phyloP scores from a whole-genome alignment of 1,139 yeast species.

The Meyerozyma guilliermondii region DNA sequence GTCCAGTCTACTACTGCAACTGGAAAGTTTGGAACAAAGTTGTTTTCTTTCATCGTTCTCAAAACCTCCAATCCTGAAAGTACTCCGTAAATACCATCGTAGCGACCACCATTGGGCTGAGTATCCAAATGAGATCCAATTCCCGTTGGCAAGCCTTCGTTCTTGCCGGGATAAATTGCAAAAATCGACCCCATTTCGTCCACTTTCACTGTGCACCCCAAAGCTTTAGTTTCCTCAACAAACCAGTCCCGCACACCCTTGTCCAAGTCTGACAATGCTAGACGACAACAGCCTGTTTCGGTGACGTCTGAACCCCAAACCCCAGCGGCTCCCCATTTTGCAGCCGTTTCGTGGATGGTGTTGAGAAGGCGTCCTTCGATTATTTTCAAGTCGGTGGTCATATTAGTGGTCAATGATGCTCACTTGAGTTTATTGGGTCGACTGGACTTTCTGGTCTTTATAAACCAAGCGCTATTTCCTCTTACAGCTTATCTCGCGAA shows the following conservation, averaged over 20 bases:
- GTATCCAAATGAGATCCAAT: conserved; percentile 75
- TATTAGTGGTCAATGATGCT: neutral
- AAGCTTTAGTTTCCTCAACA: conserved; percentile 39
- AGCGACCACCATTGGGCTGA: conserved; percentile 76
- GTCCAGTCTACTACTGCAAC: conserved; percentile 67
- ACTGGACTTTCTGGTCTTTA: too few relatives aligned
- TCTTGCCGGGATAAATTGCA: conserved; percentile 57
- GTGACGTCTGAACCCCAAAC: conserved; percentile 55
- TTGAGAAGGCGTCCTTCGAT: conserved; percentile 37
- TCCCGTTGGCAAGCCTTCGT: conserved; percentile 50
- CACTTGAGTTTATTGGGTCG: too few relatives aligned
- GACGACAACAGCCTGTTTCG: conserved; percentile 58
- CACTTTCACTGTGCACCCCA: conserved; percentile 55
- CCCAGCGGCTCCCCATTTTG: conserved; percentile 55
- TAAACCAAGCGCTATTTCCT: too few relatives aligned
- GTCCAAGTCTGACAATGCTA: conserved; percentile 59
- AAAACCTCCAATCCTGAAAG: conserved; percentile 62
- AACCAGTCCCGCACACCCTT: conserved; percentile 69
- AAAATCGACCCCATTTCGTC: conserved; percentile 67
- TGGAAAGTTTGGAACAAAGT: conserved; percentile 56
- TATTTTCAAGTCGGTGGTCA: conserved; percentile 2
- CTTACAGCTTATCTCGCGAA: too few relatives aligned
- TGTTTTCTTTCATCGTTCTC: conserved; percentile 57
- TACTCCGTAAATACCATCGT: conserved; percentile 70
- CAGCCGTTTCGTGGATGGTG: conserved; percentile 59